A percentile compares a stretch with the other conserved stretches of the same genome.
phyloP scores from a whole-genome alignment of 192 early-diverging fungal species.

The Backusella macrospora region DNA sequence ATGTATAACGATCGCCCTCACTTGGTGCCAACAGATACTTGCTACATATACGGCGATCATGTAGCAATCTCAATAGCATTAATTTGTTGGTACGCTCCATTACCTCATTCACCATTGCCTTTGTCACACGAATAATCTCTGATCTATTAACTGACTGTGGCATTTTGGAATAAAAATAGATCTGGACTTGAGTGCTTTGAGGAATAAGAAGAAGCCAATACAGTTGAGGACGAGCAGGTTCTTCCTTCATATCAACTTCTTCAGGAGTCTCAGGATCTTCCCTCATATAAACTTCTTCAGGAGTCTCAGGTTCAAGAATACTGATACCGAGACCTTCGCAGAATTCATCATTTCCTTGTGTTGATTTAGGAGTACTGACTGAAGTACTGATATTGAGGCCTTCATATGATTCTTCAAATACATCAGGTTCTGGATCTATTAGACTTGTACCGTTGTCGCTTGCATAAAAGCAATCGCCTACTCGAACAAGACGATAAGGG shows the following conservation, averaged over 20 bases:
- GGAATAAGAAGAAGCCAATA: slow-evolving; percentile 73
- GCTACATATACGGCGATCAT: slow-evolving; percentile 63
- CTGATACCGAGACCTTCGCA: slow-evolving; percentile 58
- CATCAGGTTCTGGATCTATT: neutral
- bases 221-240: slow-evolving; percentile 36
- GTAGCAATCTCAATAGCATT: slow-evolving; percentile 61
- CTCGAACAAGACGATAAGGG: slow-evolving; percentile 51
- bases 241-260: slow-evolving; percentile 20
- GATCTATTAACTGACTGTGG: slow-evolving; percentile 53
- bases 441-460: slow-evolving; percentile 31
- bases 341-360: slow-evolving; percentile 43
- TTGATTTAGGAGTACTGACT: slow-evolving; percentile 6
- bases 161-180: slow-evolving; percentile 73
- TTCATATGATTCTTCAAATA: slow-evolving; percentile 13
- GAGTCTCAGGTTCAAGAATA: slow-evolving; percentile 28
- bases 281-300: slow-evolving; percentile 24
- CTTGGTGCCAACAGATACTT: slow-evolving; percentile 58
- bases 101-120: slow-evolving; percentile 58
- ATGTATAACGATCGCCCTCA: slow-evolving; percentile 36
- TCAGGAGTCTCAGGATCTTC: slow-evolving; percentile 9
- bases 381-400: slow-evolving; percentile 17
- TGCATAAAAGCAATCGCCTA: slow-evolving; percentile 57
- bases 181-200: slow-evolving; percentile 51
- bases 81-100: slow-evolving; percentile 70
- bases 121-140: slow-evolving; percentile 55